A percentile compares a stretch with the other conserved stretches of the same genome.
Evolutionary conservation across 1,284 basidiomycete species (phyloP).

Genomic region (Mycosarcoma mackinlayi): DNA sequence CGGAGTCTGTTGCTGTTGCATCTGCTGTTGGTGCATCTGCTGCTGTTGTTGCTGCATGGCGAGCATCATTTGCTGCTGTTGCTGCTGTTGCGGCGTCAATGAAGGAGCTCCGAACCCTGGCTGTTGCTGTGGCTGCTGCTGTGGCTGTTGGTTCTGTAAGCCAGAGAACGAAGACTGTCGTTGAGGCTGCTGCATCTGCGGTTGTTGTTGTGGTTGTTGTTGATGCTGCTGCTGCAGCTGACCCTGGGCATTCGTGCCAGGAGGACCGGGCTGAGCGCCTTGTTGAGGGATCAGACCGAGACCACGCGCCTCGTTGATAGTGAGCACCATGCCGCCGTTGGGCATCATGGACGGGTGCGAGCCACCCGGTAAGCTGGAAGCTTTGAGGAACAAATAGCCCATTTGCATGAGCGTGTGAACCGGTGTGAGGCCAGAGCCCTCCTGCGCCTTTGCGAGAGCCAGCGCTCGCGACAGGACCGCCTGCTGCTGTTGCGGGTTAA

Average conservation of each 20-base stretch:
- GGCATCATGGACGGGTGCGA: constrained; percentile 45
- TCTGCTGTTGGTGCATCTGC: constrained; percentile 47
- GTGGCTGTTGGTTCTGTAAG: constrained; percentile 18
- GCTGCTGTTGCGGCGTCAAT: constrained; percentile 20
- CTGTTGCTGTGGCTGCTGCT: constrained; percentile 24
- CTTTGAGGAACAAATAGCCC: constrained; percentile 64
- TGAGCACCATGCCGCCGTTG: constrained; percentile 60
- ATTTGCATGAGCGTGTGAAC: constrained; percentile 59
- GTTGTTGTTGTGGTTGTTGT: constrained; percentile 13
- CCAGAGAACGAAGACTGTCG: constrained; percentile 17
- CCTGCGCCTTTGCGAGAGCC: constrained; percentile 55
- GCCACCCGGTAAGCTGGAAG: constrained; percentile 49
- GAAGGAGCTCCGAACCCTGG: constrained; percentile 13
- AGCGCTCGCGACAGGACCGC: constrained; percentile 54
- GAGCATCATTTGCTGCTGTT: constrained; percentile 35
- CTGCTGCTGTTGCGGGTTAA: constrained; percentile 60
- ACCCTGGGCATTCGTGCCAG: constrained; percentile 3
- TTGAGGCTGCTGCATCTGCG: constrained; percentile 14
- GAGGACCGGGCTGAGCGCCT: constrained; percentile 19
- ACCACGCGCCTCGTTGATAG: constrained; percentile 58
- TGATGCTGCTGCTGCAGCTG: constrained; percentile 25
- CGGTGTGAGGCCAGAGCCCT: constrained; percentile 47
- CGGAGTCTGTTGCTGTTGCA: constrained; percentile 37
- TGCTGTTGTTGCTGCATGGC: constrained; percentile 44
- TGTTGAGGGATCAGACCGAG: constrained; percentile 58